Base-by-base conservation (phyloP, 768 basidiomycete genomes). In the Psilocybe sp. region DNA sequence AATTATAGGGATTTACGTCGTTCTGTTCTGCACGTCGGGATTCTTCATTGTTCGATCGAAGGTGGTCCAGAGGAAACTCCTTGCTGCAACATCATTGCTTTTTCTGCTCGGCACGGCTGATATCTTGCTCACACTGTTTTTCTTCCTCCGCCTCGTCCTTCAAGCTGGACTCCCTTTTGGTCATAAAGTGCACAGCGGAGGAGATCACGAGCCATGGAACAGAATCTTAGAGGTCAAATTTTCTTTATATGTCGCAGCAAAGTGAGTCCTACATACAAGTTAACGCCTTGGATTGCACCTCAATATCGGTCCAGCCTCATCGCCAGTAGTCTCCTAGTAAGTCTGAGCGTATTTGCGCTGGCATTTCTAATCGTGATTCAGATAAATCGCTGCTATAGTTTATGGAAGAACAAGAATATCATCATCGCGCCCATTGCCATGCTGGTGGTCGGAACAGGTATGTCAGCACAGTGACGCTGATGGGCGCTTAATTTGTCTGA, bases 91-190 rank as follows among this genome's bases (percentile, higher is more conserved):
- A 11, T 48, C 50, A 1, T 44, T 53, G 11, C 45, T 61, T 18
- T 63, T 63, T 40, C 10, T 47, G 31, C 51, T 63, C n/a, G 60
- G 54, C 3, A 56, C 60, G 23, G 56, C 58, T 1, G 62, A 63
- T 39, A 54, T 63, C 36, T 46, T 56, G 35, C 23, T 61, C 18
- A 58, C 58, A 1, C 40, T 50, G 12, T 61, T 55, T 32, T 63
- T 58, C 44, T 63, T 61, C 51, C 61, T 63, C 40, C 56, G 55
- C 23, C 54, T 58, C 28, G 55, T 56, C 1, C 38, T 61, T 18
- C 42, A 49, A 18, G 20, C 33, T 5, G 48, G 49, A 10, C 10
- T 28, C 11, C 31, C 23, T 4, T 32, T 46, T 1, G 38, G 37
- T 23, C 41, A 20, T 3, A 19, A 19, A n/a, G 3, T 49, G 37